Conservation (phyloP, 768 basidiomycete genomes). For the Pleurotus platypus region DNA sequence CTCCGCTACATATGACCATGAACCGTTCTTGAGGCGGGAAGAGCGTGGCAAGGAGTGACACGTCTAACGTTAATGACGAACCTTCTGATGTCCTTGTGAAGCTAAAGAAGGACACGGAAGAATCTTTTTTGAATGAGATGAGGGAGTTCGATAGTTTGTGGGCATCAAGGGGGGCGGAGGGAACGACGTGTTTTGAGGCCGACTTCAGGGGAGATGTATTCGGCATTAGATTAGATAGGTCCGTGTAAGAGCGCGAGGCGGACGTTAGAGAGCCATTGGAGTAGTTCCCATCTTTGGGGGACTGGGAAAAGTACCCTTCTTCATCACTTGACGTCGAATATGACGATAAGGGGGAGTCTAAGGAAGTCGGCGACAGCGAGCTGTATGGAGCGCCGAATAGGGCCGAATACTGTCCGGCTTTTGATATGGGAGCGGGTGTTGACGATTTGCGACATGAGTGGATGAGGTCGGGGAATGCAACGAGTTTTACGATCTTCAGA, state of each 20-base stretch:
- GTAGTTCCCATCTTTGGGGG: slow-evolving; percentile 36
- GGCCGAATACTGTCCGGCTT: slow-evolving; percentile 2
- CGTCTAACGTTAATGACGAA: slow-evolving; percentile 72
- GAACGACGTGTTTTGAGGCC: slow-evolving; percentile 31
- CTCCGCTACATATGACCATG: slow-evolving; percentile 71
- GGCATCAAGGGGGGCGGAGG: slow-evolving; percentile 21
- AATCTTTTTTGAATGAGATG: background rate
- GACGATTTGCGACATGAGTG: slow-evolving; percentile 22
- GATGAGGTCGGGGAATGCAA: slow-evolving; percentile 74
- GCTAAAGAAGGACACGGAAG: slow-evolving; percentile 66
- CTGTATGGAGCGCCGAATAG: slow-evolving; percentile 6
- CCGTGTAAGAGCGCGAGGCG: slow-evolving; percentile 40
- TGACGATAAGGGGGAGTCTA: slow-evolving; percentile 5
- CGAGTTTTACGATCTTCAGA: slow-evolving; percentile 72
- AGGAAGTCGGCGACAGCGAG: slow-evolving; percentile 3
- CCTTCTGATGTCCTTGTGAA: slow-evolving; percentile 77
- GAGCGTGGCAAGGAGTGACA: slow-evolving; percentile 58
- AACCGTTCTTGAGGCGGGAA: slow-evolving; percentile 72
- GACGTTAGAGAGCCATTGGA: slow-evolving; percentile 29
- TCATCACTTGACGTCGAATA: slow-evolving; percentile 35
- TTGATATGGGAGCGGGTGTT: slow-evolving; percentile 9
- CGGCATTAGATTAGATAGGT: slow-evolving; percentile 25
- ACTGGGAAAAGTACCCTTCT: slow-evolving; percentile 62
- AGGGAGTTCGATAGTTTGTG: background rate
- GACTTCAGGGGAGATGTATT: slow-evolving; percentile 25